phyloP scores from a whole-genome alignment of 148 eudicot genomes.

The Selenicereus undatus region DNA sequence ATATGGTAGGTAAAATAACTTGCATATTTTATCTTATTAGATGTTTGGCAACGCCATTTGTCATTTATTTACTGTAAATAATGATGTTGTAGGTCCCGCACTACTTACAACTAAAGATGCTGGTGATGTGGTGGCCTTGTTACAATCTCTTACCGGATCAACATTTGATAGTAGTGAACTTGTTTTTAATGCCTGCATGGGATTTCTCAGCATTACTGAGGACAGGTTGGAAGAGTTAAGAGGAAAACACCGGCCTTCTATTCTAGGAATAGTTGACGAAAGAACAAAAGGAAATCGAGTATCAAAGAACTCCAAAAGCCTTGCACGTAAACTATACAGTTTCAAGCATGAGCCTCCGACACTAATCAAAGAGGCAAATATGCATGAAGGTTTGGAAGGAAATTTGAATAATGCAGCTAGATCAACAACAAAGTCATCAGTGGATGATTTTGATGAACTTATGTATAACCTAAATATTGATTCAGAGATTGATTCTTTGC shows the following conservation, averaged over 20 bases:
- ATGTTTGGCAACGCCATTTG: background rate
- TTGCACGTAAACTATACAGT: slow-evolving; percentile 75
- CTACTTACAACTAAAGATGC: slow-evolving; percentile 77
- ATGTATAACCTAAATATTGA: slow-evolving; percentile 36
- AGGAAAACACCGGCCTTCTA: slow-evolving; percentile 66
- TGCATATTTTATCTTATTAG: too few relatives aligned
- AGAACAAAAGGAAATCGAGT: slow-evolving; percentile 54
- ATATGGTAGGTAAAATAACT: slow-evolving; percentile 51
- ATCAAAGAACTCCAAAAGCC: slow-evolving; percentile 26
- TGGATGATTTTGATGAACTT: slow-evolving; percentile 49
- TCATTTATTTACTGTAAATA: background rate
- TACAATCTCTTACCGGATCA: slow-evolving; percentile 81
- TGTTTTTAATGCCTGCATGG: slow-evolving; percentile 92
- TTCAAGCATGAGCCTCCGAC: slow-evolving; percentile 58
- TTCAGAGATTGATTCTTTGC: slow-evolving; percentile 48
- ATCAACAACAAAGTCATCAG: slow-evolving; percentile 31
- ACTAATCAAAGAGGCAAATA: slow-evolving; percentile 36
- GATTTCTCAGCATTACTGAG: slow-evolving; percentile 66
- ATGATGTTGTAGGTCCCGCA: slow-evolving; percentile 68
- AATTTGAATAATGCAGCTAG: slow-evolving; percentile 19
- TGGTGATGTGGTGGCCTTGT: slow-evolving; percentile 74
- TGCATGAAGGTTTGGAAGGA: slow-evolving; percentile 29
- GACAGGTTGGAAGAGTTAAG: slow-evolving; percentile 60
- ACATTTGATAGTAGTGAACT: slow-evolving; percentile 98
- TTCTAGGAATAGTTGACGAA: slow-evolving; percentile 54